Evolutionary conservation across 176 grass and related monocot species (phyloP).

Genomic region (Carex kokanica): DNA sequence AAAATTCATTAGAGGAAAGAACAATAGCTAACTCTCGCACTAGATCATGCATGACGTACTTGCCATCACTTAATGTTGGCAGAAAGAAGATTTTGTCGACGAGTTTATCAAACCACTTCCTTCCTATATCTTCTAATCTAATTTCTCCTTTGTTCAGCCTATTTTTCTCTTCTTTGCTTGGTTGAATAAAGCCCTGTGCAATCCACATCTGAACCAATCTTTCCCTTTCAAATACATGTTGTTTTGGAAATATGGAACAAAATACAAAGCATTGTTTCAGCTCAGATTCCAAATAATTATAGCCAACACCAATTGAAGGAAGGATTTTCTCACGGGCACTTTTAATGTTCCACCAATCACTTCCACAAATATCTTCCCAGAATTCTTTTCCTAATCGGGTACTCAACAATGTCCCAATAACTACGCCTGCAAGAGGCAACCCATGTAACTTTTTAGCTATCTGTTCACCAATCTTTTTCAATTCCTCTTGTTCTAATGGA

Average conservation of each 20-base stretch:
- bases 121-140: slow-evolving; percentile 29
- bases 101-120: slow-evolving; percentile 27
- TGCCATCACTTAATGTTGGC: slow-evolving; percentile 2
- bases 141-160: not conserved
- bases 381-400: not conserved
- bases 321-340: slow-evolving; percentile 10
- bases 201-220: slow-evolving; percentile 49
- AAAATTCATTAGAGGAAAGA: slow-evolving; percentile 34
- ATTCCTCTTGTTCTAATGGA: not conserved
- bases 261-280: slow-evolving; percentile 36
- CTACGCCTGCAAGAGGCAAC: slow-evolving; percentile 31
- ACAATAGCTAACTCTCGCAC: slow-evolving; percentile 25
- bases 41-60: slow-evolving; percentile 27
- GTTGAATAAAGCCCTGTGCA: slow-evolving; percentile 33
- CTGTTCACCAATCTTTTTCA: slow-evolving; percentile 25
- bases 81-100: slow-evolving; percentile 27
- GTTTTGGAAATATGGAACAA: slow-evolving; percentile 38
- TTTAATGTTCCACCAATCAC: slow-evolving; percentile 38
- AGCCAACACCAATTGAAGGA: slow-evolving; percentile 28
- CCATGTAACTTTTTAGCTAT: slow-evolving; percentile 31
- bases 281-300: slow-evolving; percentile 29
- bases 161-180: not conserved
- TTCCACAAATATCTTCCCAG: slow-evolving; percentile 30
- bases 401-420: slow-evolving; percentile 23
- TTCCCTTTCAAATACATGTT: slow-evolving; percentile 35